A percentile compares a stretch with the other conserved stretches of the same genome.
Conservation (phyloP, 192 early-diverging fungal genomes). For the Podila clonocystis region DNA sequence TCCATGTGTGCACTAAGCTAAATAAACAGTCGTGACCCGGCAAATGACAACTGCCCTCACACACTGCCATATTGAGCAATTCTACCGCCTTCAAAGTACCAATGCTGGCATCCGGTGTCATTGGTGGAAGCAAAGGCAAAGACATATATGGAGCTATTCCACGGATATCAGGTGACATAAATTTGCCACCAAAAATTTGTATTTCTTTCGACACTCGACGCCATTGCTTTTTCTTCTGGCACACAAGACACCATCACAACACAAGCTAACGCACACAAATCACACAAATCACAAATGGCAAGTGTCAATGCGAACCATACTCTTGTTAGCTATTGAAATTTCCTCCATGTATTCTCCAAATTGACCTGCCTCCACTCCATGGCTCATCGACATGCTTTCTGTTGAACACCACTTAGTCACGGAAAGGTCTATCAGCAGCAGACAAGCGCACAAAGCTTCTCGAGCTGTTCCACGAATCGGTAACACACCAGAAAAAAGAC, state of each 20-base stretch:
- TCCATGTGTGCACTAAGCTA: too few relatives aligned
- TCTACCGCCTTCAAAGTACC: too few relatives aligned
- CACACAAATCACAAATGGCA: background rate
- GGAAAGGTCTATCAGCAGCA: slow-evolving; percentile 58
- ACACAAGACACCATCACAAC: background rate
- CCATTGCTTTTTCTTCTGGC: background rate
- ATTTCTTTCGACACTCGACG: background rate
- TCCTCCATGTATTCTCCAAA: too few relatives aligned
- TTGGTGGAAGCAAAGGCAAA: background rate
- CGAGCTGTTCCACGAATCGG: slow-evolving; percentile 62
- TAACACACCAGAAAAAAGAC: slow-evolving; percentile 17
- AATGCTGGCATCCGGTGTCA: too few relatives aligned
- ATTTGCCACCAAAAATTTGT: slow-evolving; percentile 23
- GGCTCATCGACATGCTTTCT: background rate
- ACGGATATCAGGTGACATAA: background rate
- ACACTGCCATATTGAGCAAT: too few relatives aligned
- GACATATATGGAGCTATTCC: background rate
- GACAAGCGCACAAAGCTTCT: slow-evolving; percentile 62
- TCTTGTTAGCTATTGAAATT: too few relatives aligned
- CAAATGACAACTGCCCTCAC: too few relatives aligned
- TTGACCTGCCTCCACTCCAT: background rate
- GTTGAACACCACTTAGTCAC: slow-evolving; percentile 43
- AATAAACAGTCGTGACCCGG: too few relatives aligned
- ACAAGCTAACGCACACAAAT: background rate
- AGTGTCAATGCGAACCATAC: too few relatives aligned